A percentile compares a stretch with the other conserved stretches of the same genome.
Evolutionary conservation across 202 grass and related monocot genomes (phyloP).

Genomic region (Panicum hallii): DNA sequence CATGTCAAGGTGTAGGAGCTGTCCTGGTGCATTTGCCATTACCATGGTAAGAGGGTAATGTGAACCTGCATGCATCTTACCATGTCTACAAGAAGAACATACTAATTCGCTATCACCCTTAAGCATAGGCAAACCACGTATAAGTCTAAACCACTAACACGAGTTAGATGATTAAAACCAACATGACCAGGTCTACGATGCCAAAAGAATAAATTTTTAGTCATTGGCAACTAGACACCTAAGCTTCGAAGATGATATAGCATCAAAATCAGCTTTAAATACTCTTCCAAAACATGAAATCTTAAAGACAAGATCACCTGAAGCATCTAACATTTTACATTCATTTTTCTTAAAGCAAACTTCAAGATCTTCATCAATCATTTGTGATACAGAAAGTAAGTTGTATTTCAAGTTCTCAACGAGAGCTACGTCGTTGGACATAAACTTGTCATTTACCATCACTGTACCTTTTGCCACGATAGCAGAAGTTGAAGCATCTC

Average conservation of each 20-base stretch:
- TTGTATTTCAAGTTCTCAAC: too few relatives aligned
- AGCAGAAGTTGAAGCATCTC: too few relatives aligned
- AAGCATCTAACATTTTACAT: neutral
- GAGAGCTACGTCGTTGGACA: too few relatives aligned
- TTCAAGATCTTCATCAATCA: too few relatives aligned
- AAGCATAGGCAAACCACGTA: neutral
- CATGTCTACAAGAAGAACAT: neutral
- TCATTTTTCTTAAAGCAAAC: neutral
- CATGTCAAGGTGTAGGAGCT: neutral
- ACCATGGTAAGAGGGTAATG: neutral
- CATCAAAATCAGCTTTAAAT: neutral
- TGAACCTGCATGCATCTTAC: constrained; percentile 8
- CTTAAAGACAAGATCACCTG: neutral
- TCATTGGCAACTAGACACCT: neutral
- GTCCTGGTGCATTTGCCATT: neutral
- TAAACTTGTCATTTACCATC: too few relatives aligned
- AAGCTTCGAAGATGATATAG: neutral
- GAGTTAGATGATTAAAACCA: too few relatives aligned
- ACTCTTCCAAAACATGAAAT: neutral
- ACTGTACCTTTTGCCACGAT: too few relatives aligned
- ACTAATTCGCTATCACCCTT: too few relatives aligned
- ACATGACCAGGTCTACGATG: too few relatives aligned
- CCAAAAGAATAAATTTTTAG: neutral
- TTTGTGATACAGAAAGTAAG: too few relatives aligned
- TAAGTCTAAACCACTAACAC: neutral